Evolutionary conservation across 1,284 basidiomycete genomes (phyloP).

Genomic region (Cystobasidiaceae sp.): DNA sequence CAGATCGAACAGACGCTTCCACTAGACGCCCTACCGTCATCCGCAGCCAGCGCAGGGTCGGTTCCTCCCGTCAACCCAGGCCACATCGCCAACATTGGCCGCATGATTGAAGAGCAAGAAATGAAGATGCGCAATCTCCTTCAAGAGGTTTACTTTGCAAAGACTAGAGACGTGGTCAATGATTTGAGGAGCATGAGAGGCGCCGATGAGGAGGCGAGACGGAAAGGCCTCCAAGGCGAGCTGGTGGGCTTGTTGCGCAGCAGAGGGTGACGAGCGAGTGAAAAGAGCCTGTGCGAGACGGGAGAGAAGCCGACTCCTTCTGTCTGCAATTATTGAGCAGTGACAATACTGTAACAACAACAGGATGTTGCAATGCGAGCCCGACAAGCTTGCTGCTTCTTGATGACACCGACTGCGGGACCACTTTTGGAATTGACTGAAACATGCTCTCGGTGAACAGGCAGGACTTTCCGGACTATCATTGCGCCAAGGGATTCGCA

Average conservation of each 20-base stretch:
- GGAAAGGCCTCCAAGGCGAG: conserved; percentile 86
- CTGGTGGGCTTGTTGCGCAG: conserved; percentile 61
- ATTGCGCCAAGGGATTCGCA: conserved; percentile 86
- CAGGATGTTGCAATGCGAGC: too few relatives aligned
- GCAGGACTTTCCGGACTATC: too few relatives aligned
- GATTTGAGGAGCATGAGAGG: conserved; percentile 83
- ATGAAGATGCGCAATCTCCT: conserved; percentile 95
- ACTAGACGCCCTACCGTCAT: too few relatives aligned
- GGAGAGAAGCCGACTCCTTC: too few relatives aligned
- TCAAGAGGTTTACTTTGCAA: conserved; percentile 50
- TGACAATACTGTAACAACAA: too few relatives aligned
- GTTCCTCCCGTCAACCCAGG: conserved; percentile 46
- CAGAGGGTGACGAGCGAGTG: conserved; percentile 13
- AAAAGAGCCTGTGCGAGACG: neutral
- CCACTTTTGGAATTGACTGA: too few relatives aligned
- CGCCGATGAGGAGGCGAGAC: conserved; percentile 71
- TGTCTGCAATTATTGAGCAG: too few relatives aligned
- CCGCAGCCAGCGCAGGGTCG: neutral
- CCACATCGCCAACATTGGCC: conserved; percentile 87
- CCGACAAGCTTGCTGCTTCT: too few relatives aligned
- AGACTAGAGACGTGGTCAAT: conserved; percentile 90
- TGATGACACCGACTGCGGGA: too few relatives aligned
- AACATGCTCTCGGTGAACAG: too few relatives aligned
- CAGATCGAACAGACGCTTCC: conserved; percentile 58
- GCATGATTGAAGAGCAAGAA: conserved; percentile 97